phyloP scores from a whole-genome alignment of 805 yeast species.

The Ogataea glucozyma region DNA sequence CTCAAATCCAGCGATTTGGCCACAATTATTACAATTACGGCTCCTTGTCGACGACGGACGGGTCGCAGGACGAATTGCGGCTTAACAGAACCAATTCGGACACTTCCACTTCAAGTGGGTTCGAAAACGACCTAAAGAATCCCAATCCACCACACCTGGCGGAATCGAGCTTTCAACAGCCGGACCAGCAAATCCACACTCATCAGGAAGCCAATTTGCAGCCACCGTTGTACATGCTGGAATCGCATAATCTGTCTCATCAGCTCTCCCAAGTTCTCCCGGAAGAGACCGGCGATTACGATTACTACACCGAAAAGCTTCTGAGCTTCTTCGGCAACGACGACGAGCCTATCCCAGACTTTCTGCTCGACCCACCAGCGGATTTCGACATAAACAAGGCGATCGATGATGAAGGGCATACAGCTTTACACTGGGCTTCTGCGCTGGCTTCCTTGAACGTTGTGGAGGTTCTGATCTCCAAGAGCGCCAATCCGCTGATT shows the following conservation, averaged over 20 bases:
- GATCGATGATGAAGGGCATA: conserved; percentile 79
- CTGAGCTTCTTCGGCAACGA: conserved; percentile 57
- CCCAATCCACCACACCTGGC: conserved; percentile 19
- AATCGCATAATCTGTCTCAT: conserved; percentile 16
- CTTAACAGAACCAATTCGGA: conserved; percentile 29
- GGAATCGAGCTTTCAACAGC: conserved; percentile 15
- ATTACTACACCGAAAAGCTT: conserved; percentile 41
- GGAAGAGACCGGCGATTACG: conserved; percentile 34
- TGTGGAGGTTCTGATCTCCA: conserved; percentile 53
- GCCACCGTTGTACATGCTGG: conserved; percentile 12
- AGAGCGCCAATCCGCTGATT: conserved; percentile 61
- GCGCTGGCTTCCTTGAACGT: conserved; percentile 70
- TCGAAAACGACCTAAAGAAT: conserved; percentile 18
- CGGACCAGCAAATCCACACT: conserved; percentile 12
- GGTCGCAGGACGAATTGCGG: conserved; percentile 32
- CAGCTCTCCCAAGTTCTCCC: conserved; percentile 15
- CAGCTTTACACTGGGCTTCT: conserved; percentile 84
- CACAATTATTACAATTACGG: conserved; percentile 29
- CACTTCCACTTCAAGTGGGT: conserved; percentile 30
- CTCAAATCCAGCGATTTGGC: conserved; percentile 21
- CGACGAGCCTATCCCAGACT: conserved; percentile 36
- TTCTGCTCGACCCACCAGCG: conserved; percentile 56
- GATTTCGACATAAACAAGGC: conserved; percentile 65
- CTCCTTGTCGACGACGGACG: conserved; percentile 29
- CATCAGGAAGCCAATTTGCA: conserved; percentile 8